phyloP scores from a whole-genome alignment of 768 basidiomycete genomes.

The Calocybe indica region DNA sequence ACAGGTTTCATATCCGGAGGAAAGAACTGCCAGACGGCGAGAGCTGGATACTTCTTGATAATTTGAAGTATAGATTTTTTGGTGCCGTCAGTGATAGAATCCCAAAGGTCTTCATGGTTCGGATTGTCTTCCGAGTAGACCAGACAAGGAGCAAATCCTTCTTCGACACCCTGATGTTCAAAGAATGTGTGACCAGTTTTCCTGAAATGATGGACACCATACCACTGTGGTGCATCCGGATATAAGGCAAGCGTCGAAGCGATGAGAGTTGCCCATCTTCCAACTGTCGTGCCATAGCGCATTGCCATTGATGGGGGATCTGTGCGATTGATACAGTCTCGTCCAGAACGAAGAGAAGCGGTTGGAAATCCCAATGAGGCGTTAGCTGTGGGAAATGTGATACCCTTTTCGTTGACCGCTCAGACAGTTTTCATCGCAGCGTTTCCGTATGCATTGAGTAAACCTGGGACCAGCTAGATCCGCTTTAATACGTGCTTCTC shows the following conservation, averaged over 20 bases:
- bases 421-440: too few species aligned
- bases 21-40: slow-evolving; percentile 2
- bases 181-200: background rate
- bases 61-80: background rate
- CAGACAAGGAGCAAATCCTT: background rate
- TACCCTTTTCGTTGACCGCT: too few species aligned
- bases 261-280: background rate
- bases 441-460: background rate
- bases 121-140: background rate
- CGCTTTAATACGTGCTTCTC: background rate
- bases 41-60: background rate
- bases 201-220: background rate
- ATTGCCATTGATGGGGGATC: background rate
- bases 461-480: background rate
- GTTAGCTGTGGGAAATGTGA: too few species aligned
- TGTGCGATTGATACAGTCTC: background rate
- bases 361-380: too few species aligned
- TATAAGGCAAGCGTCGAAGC: background rate
- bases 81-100: background rate
- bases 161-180: background rate
- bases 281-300: background rate
- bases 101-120: background rate
- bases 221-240: background rate
- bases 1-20: background rate
- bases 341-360: background rate